Percentiles rank a stretch among this genome's conserved stretches.
These are phyloP conservation scores for Musa acuminata DNA, from an alignment of 176 grass and related monocot species.

Conservation along the genomic window DNA sequence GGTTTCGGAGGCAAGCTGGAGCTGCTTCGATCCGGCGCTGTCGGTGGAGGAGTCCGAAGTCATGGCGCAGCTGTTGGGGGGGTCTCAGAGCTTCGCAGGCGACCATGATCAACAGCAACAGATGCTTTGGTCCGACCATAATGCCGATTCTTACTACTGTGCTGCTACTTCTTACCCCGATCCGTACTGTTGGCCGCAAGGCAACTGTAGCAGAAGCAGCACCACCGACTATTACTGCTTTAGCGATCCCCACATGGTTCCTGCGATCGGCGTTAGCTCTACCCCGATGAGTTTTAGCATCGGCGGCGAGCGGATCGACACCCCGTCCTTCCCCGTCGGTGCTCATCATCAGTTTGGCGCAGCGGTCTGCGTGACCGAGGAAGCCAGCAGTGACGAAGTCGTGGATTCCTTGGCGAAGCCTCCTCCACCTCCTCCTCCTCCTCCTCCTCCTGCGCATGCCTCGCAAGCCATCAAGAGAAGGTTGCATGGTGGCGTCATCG, in stretches of 20 bases:
- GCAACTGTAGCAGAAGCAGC: background rate
- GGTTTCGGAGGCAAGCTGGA: conserved; percentile 33
- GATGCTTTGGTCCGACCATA: conserved; percentile 32
- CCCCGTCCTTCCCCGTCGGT: conserved; percentile 18
- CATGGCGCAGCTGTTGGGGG: conserved; percentile 37
- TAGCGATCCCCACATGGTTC: background rate
- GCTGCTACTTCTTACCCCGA: conserved; percentile 28
- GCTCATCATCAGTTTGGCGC: conserved; percentile 8
- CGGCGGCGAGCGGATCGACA: background rate
- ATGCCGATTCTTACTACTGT: conserved; percentile 23
- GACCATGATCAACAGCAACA: conserved; percentile 24
- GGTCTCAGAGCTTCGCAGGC: conserved; percentile 26
- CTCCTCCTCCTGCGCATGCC: background rate
- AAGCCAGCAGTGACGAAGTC: background rate
- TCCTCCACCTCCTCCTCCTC: background rate
- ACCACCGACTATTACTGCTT: background rate
- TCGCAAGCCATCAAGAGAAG: conserved; percentile 36
- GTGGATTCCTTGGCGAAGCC: conserved; percentile 5
- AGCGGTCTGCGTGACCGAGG: background rate
- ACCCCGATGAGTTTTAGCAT: background rate
- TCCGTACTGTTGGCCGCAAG: background rate
- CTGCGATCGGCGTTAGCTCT: background rate
- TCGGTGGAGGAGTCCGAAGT: conserved; percentile 41
- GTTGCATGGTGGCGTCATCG: conserved; percentile 3
- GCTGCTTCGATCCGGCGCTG: conserved; percentile 22